These are phyloP conservation scores for Aspergillus sclerotioniger DNA, from an alignment of 495 filamentous ascomycete genomes.

Conservation along the genomic window DNA sequence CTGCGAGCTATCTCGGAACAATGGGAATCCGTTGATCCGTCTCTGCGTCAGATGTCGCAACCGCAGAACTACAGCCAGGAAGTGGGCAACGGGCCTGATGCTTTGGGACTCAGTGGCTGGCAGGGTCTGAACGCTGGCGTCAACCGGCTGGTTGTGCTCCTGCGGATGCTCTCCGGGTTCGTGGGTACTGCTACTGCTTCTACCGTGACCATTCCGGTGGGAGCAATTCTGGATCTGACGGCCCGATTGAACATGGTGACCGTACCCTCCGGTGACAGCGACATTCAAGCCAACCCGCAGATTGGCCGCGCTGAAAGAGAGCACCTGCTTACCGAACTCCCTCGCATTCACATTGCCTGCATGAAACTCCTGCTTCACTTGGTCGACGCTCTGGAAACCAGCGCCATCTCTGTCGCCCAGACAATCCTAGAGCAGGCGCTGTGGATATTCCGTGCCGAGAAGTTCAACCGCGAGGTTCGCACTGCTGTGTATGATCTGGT, in stretches of 20 bases:
- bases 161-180: slow-evolving; percentile 55
- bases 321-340: slow-evolving; percentile 65
- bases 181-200: slow-evolving; percentile 58
- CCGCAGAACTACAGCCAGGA: slow-evolving; percentile 36
- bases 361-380: slow-evolving; percentile 57
- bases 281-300: slow-evolving; percentile 58
- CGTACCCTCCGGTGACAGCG: slow-evolving; percentile 46
- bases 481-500: slow-evolving; percentile 57
- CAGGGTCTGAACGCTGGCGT: slow-evolving; percentile 66
- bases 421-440: slow-evolving; percentile 64
- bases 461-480: slow-evolving; percentile 55
- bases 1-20: slow-evolving; percentile 76
- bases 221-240: slow-evolving; percentile 61
- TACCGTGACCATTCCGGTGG: slow-evolving; percentile 61
- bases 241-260: slow-evolving; percentile 66
- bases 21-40: slow-evolving; percentile 61
- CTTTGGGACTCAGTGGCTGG: slow-evolving; percentile 64
- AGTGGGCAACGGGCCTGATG: slow-evolving; percentile 36
- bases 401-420: slow-evolving; percentile 52
- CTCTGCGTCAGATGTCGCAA: slow-evolving; percentile 20
- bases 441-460: slow-evolving; percentile 66
- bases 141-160: slow-evolving; percentile 61
- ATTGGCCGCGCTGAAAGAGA: slow-evolving; percentile 77
- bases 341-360: slow-evolving; percentile 67
- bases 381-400: slow-evolving; percentile 51